These are phyloP conservation scores for Penicillium glabrum DNA, from an alignment of 2,329 filamentous ascomycete species.

Conservation along the genomic window DNA sequence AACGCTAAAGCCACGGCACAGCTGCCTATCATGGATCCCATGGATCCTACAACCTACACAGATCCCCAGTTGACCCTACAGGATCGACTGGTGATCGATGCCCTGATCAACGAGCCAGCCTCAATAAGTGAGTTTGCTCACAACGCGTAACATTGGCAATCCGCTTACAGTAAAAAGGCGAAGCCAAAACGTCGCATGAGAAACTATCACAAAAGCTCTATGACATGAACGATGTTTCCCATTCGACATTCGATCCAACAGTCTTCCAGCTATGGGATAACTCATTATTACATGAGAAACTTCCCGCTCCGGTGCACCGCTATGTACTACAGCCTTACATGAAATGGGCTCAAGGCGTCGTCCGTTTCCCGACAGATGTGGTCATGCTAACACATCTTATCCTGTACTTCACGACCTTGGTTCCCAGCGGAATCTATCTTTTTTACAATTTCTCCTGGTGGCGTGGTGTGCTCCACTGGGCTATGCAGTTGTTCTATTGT, in stretches of 20 bases:
- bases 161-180: slow-evolving; percentile 6
- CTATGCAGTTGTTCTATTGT: slow-evolving; percentile 67
- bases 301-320: slow-evolving; percentile 43
- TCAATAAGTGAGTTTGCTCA: slow-evolving; percentile 7
- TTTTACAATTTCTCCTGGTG: slow-evolving; percentile 66
- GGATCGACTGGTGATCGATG: slow-evolving; percentile 41
- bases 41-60: slow-evolving; percentile 31
- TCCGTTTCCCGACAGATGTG: slow-evolving; percentile 69
- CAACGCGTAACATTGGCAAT: not conserved
- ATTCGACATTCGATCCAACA: slow-evolving; percentile 55
- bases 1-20: not conserved
- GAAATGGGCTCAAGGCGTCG: slow-evolving; percentile 54
- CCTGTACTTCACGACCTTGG: slow-evolving; percentile 67
- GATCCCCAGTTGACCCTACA: slow-evolving; percentile 38
- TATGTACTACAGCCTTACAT: slow-evolving; percentile 62
- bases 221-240: slow-evolving; percentile 50
- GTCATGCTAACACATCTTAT: slow-evolving; percentile 76
- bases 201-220: slow-evolving; percentile 46
- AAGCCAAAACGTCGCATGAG: slow-evolving; percentile 13
- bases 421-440: slow-evolving; percentile 67
- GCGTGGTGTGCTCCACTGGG: slow-evolving; percentile 65
- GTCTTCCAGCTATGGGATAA: slow-evolving; percentile 56
- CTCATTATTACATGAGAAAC: slow-evolving; percentile 40
- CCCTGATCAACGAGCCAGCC: slow-evolving; percentile 34
- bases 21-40: slow-evolving; percentile 28